Evolutionary conservation across 208 protist genomes (phyloP).

Genomic region (Porcisia deanei): DNA sequence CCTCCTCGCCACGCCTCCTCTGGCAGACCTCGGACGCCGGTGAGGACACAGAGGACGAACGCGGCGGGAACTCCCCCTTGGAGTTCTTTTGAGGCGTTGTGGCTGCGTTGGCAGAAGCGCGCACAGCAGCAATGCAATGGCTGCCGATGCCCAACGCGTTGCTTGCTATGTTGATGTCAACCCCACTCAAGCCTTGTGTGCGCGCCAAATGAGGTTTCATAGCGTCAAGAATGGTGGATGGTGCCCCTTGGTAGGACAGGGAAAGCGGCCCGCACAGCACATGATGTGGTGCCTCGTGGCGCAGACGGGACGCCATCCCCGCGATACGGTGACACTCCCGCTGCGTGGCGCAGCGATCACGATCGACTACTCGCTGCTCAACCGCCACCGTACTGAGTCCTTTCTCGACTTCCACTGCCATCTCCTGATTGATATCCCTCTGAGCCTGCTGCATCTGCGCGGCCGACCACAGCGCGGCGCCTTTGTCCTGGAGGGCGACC

Average conservation of each 20-base stretch:
- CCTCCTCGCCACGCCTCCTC: neutral
- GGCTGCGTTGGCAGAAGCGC: slow-evolving; percentile 11
- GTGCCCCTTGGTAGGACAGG: neutral
- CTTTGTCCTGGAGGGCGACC: slow-evolving; percentile 9
- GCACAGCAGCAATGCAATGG: slow-evolving; percentile 19
- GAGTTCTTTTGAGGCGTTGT: neutral
- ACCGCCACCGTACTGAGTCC: slow-evolving; percentile 6
- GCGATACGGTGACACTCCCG: slow-evolving; percentile 19
- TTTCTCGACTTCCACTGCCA: slow-evolving; percentile 16
- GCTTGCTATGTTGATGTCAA: slow-evolving; percentile 7
- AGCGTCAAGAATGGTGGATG: neutral
- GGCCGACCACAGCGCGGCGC: slow-evolving; percentile 17
- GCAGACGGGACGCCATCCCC: slow-evolving; percentile 4
- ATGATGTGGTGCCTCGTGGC: slow-evolving; percentile 14
- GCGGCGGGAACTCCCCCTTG: neutral
- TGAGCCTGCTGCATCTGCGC: slow-evolving; percentile 15
- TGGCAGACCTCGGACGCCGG: neutral
- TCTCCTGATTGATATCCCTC: slow-evolving; percentile 15
- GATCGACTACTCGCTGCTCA: slow-evolving; percentile 17
- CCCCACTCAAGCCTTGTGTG: neutral
- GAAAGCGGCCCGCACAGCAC: slow-evolving; percentile 6
- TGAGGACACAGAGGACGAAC: neutral
- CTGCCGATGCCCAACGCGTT: neutral
- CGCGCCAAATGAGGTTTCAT: slow-evolving; percentile 1
- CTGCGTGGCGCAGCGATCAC: slow-evolving; percentile 15